Evolutionary conservation across 2,329 filamentous ascomycete genomes (phyloP).

Genomic region (Byssothecium circinans): DNA sequence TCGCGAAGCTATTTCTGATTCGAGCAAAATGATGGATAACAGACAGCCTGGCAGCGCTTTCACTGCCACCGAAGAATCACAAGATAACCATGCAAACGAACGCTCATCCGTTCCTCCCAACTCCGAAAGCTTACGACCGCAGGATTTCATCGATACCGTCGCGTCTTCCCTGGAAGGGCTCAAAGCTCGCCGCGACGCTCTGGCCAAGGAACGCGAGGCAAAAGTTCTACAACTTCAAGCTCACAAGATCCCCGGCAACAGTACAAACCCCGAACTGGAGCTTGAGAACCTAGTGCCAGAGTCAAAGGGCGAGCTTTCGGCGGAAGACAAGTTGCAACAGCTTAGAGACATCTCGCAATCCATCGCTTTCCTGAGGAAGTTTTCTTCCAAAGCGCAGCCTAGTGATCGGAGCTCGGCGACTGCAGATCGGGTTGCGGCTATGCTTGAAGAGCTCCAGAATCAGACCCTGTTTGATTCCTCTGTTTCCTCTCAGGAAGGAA

Average conservation of each 20-base stretch:
- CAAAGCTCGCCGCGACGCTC: conserved; percentile 1
- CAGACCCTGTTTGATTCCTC: background rate
- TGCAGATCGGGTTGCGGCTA: background rate
- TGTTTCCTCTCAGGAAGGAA: background rate
- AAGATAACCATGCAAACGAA: too few relatives aligned
- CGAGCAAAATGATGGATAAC: too few relatives aligned
- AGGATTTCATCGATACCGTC: background rate
- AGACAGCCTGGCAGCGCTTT: too few relatives aligned
- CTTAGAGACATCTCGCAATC: conserved; percentile 8
- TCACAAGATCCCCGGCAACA: conserved; percentile 1
- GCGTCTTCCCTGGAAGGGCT: background rate
- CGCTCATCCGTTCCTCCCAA: background rate
- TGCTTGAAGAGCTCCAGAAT: background rate
- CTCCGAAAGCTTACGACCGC: background rate
- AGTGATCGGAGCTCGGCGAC: background rate
- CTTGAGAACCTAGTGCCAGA: background rate
- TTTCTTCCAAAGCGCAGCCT: background rate
- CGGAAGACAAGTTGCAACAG: conserved; percentile 1
- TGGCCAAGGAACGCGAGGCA: background rate
- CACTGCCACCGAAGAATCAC: too few relatives aligned
- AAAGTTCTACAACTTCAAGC: background rate
- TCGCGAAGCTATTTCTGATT: too few relatives aligned
- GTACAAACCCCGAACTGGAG: background rate
- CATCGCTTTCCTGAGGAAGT: conserved; percentile 6
- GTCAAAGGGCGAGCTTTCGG: background rate